These are phyloP conservation scores for Pythium chondricola DNA, from an alignment of 352 stramenopile species.

Conservation along the genomic window DNA sequence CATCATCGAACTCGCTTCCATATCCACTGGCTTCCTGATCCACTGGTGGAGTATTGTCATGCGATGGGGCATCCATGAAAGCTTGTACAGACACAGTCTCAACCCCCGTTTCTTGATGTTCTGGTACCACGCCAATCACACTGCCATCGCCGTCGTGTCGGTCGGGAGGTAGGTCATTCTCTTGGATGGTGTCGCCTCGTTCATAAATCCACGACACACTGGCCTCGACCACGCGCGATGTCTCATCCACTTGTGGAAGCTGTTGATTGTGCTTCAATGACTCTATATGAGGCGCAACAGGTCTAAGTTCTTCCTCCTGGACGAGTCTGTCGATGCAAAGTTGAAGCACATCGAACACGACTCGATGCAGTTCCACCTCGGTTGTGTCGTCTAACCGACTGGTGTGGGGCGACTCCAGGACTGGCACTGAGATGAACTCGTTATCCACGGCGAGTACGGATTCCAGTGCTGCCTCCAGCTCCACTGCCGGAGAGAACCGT, in stretches of 20 bases:
- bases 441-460: conserved; percentile 12
- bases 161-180: too few relatives aligned
- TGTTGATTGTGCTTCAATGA: too few relatives aligned
- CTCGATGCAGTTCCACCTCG: conserved; percentile 1
- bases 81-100: too few relatives aligned
- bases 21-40: conserved; percentile 20
- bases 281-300: too few relatives aligned
- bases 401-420: conserved; percentile 1
- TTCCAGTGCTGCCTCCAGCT: conserved; percentile 44
- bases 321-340: conserved; percentile 26
- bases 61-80: not conserved
- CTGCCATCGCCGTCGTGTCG: conserved; percentile 1
- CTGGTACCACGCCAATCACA: too few relatives aligned
- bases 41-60: not conserved
- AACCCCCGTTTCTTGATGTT: too few relatives aligned
- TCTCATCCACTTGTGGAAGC: too few relatives aligned
- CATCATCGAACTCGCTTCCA: conserved; percentile 34
- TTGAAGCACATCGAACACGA: conserved; percentile 20
- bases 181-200: too few relatives aligned
- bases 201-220: too few relatives aligned
- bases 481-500: conserved; percentile 46
- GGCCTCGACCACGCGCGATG: too few relatives aligned
- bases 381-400: conserved; percentile 8
- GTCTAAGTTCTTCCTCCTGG: too few relatives aligned
- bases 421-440: not conserved